Base-by-base conservation (phyloP, 805 yeast species). In the Lachancea lanzarotensis region DNA sequence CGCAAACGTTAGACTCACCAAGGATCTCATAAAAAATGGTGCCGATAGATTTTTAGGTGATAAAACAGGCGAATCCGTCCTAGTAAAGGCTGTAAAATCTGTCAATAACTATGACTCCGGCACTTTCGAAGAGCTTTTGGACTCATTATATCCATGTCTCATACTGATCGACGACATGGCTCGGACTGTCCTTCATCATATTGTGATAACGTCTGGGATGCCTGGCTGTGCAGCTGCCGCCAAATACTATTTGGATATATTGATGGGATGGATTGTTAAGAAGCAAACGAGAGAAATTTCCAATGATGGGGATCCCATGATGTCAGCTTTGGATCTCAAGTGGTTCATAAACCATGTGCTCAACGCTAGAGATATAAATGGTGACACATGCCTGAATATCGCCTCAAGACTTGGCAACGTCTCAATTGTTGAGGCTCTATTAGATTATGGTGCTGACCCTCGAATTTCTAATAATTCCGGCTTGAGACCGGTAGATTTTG, bases 321-420 rank as follows among this genome's bases (percentile, higher is more conserved):
- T 79, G 40, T 70, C 76, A 13, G 64, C 70, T 22, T 71, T 75
- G 34, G 67, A 70, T 15, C 67, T 84, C 20, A 74, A 76, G 10
- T 70, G 74, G 57, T 78, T 83, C 52, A 81, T 83, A 69, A 69
- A 75, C 15, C 78, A 80, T 39, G 76, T 93, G 54, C 82, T 91
- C 43, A 91, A 93, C 60, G 84, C 84, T n/a, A 86, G 83, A 51
- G 98, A 93, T 66, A 71, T 79, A 44, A 90, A 90, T 56, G 98
- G 98, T 20, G 96, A 93, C 61, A 93, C 98, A 0, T 90, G 96
- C 39, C 71, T 93, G 48, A 95, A 90, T 59, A 85, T 93, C 45
- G 95, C 95, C 0, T 93, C 97, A 0, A 76, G 95, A 54, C 78
- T 93, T 20, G 95, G 95, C 8, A 84, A 86, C 60, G 78, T 80